A percentile compares a stretch with the other conserved stretches of the same genome.
These are phyloP conservation scores for Oryza officinalis DNA, from an alignment of 176 grass and related monocot species.

Conservation along the genomic window DNA sequence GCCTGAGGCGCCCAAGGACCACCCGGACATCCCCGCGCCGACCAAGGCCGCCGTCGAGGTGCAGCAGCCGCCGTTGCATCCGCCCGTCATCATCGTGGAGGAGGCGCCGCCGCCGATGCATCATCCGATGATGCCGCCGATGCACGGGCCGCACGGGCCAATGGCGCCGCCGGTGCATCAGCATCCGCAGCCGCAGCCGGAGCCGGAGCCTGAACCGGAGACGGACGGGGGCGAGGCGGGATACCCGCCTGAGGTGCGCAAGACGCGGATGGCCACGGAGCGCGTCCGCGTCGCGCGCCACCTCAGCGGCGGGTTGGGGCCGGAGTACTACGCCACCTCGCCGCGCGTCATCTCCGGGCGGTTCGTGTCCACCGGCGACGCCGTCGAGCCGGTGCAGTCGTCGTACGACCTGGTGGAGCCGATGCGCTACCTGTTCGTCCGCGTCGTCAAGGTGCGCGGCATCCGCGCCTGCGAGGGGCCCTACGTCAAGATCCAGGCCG, in stretches of 20 bases:
- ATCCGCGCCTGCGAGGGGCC: constrained; percentile 73
- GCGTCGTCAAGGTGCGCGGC: constrained; percentile 70
- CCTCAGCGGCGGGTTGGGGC: constrained; percentile 19
- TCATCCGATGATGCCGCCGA: neutral
- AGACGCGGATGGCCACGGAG: constrained; percentile 65
- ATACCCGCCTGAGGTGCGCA: constrained; percentile 73
- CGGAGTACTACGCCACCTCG: constrained; percentile 31
- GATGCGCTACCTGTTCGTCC: constrained; percentile 92
- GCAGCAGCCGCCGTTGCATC: constrained; percentile 49
- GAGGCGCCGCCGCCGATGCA: constrained; percentile 41
- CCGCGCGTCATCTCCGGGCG: constrained; percentile 64
- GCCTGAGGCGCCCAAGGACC: constrained; percentile 47
- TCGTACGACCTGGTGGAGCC: constrained; percentile 89
- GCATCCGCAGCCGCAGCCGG: constrained; percentile 8
- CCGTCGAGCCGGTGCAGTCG: constrained; percentile 51
- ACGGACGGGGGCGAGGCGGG: constrained; percentile 41
- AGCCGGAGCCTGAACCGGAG: constrained; percentile 28
- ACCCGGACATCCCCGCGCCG: constrained; percentile 53
- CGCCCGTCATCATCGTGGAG: constrained; percentile 53
- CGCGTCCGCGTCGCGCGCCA: constrained; percentile 38
- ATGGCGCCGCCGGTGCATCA: constrained; percentile 25
- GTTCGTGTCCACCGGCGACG: constrained; percentile 56
- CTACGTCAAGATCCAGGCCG: constrained; percentile 64
- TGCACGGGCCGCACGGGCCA: neutral
- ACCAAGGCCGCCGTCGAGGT: constrained; percentile 81